Evolutionary conservation across 768 basidiomycete species (phyloP), one percentile per base, ranked within the genome.

Genomic region (Mycena floridula): DNA sequence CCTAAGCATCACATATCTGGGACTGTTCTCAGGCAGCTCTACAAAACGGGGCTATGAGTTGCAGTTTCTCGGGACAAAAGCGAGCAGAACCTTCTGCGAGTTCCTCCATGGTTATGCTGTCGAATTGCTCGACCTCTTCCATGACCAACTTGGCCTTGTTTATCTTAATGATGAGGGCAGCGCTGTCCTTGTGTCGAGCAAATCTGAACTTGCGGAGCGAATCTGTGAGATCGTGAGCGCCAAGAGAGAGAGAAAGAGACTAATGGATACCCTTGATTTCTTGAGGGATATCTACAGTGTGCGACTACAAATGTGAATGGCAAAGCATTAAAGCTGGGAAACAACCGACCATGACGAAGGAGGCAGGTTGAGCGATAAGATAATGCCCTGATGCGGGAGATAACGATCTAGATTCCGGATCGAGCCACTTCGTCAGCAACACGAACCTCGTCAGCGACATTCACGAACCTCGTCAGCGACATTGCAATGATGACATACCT

Each of bases 1-100:
- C n/a, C n/a, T n/a, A n/a, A n/a, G n/a, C n/a, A n/a, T n/a, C n/a
- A 95, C 82, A 60, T 88, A 93, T 54, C 93, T 77, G 5, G 92
- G 92, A 7, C 85, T 76, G 57, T 84, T 86, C 65, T 86, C 89
- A 0, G 93, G 93, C 9, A 95, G 72, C 59, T 93, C 93, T 94
- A 54, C 21, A 7, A 45, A 36, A n/a, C n/a, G n/a, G n/a, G n/a
- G n/a, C n/a, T n/a, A n/a, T n/a, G n/a, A n/a, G n/a, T n/a, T 25
- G 42, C 23, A 16, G 12, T 36, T 37, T 8, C n/a, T n/a, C n/a
- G n/a, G 9, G 36, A 4, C 26, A 49, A 37, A 20, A 16, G 41
- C 12, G 49, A 46, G 40, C 57, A 45, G 51, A 89, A n/a, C 92
- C 92, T 66, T 92, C 84, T n/a, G 79, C 87, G 27, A 97, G 79